Percentiles rank a stretch among this genome's conserved stretches.
phyloP scores from a whole-genome alignment of 73 alveolate genomes.

The Tetrahymena malaccensis region DNA sequence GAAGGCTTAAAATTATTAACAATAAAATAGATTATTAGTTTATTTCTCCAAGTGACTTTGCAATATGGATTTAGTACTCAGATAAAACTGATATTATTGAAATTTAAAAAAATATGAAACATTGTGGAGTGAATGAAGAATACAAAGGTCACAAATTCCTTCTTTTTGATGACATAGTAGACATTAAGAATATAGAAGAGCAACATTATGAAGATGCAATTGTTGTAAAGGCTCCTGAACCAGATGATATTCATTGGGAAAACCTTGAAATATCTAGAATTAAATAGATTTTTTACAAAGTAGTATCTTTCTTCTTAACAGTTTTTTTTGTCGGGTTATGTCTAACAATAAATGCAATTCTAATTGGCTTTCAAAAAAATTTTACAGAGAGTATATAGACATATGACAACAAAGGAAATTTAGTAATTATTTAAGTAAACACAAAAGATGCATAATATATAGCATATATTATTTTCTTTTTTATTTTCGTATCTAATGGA shows the following conservation, averaged over 20 bases:
- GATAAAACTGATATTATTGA: background rate
- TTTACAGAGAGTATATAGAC: background rate
- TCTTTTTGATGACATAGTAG: background rate
- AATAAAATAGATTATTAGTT: background rate
- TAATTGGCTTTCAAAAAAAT: background rate
- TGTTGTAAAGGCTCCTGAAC: background rate
- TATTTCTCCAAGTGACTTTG: background rate
- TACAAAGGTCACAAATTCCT: background rate
- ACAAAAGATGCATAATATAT: background rate
- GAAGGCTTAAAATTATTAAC: background rate
- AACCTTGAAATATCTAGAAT: background rate
- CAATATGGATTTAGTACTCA: background rate
- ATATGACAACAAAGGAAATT: background rate
- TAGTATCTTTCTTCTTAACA: background rate
- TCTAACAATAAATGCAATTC: background rate
- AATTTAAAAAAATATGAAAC: background rate
- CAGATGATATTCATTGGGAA: background rate
- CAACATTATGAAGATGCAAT: background rate
- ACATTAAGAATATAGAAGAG: background rate
- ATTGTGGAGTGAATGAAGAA: background rate
- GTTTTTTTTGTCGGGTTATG: background rate
- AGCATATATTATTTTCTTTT: background rate
- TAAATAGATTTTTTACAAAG: background rate
- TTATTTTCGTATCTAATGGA: background rate
- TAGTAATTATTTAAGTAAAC: background rate